These are phyloP conservation scores for Monosporozyma aerobia DNA, from an alignment of 805 yeast species.

Conservation along the genomic window DNA sequence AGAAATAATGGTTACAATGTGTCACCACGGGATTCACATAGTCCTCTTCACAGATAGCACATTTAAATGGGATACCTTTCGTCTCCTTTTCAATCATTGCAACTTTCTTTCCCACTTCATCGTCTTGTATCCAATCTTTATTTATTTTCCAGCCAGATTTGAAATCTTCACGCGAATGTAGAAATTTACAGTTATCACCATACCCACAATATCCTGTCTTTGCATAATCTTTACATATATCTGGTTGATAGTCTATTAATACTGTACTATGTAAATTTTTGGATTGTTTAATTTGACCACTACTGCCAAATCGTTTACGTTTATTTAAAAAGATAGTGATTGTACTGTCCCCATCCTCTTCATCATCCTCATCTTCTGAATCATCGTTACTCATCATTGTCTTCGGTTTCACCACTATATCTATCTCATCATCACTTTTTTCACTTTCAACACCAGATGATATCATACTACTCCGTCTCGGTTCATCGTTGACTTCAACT, in stretches of 20 bases:
- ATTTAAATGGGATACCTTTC: slow-evolving; percentile 44
- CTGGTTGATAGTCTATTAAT: slow-evolving; percentile 80
- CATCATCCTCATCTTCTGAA: not conserved
- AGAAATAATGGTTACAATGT: slow-evolving; percentile 53
- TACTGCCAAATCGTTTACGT: not conserved
- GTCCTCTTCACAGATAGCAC: slow-evolving; percentile 50
- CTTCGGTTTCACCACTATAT: not conserved
- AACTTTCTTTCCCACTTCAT: slow-evolving; percentile 13
- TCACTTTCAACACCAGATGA: not conserved
- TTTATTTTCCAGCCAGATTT: slow-evolving; percentile 57
- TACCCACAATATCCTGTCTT: slow-evolving; percentile 94
- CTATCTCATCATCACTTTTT: not conserved
- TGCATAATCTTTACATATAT: slow-evolving; percentile 84
- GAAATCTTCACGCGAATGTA: slow-evolving; percentile 84
- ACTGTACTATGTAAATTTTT: slow-evolving; percentile 55
- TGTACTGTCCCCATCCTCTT: not conserved
- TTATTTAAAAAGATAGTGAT: not conserved
- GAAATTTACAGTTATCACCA: slow-evolving; percentile 93
- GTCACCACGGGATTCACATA: slow-evolving; percentile 51
- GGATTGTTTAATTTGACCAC: slow-evolving; percentile 17
- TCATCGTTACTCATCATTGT: not conserved
- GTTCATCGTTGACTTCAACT: not conserved
- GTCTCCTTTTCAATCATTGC: slow-evolving; percentile 9
- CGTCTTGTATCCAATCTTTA: slow-evolving; percentile 56
- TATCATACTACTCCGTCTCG: not conserved